These are phyloP conservation scores for Myriosclerotinia curreyana DNA, from an alignment of 2,329 filamentous ascomycete genomes.

Conservation along the genomic window DNA sequence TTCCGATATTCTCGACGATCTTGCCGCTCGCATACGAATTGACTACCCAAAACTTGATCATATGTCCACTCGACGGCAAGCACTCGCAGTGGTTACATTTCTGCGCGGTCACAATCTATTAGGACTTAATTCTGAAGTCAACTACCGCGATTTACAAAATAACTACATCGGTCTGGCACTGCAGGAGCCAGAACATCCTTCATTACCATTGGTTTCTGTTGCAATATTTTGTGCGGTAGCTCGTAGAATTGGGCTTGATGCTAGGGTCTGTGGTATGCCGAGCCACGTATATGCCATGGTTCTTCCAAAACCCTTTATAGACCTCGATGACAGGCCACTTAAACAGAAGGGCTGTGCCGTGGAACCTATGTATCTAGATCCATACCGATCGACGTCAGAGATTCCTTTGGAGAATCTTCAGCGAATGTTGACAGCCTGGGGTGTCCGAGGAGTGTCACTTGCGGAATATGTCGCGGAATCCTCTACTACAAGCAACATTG, in stretches of 20 bases:
- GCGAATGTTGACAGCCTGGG: conserved; percentile 51
- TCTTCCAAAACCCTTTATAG: conserved; percentile 55
- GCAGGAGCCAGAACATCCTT: conserved; percentile 68
- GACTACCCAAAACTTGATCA: conserved; percentile 52
- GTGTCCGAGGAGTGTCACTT: conserved; percentile 45
- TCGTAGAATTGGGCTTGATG: conserved; percentile 68
- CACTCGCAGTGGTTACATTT: conserved; percentile 65
- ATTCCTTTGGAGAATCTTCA: conserved; percentile 59
- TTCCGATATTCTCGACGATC: conserved; percentile 59
- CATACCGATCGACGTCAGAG: conserved; percentile 69
- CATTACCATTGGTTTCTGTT: conserved; percentile 80
- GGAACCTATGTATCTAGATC: conserved; percentile 76
- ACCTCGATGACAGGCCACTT: conserved; percentile 53
- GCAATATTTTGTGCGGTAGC: conserved; percentile 84
- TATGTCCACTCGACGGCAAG: conserved; percentile 63
- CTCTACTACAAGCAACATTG: conserved; percentile 58
- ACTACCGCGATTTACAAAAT: conserved; percentile 79
- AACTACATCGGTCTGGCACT: conserved; percentile 84
- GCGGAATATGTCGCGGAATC: conserved; percentile 62
- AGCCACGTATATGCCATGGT: conserved; percentile 83
- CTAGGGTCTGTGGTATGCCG: conserved; percentile 76
- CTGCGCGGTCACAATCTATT: conserved; percentile 65
- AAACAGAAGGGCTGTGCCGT: conserved; percentile 42
- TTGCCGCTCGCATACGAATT: conserved; percentile 55
- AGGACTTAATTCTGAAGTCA: conserved; percentile 61